phyloP scores from a whole-genome alignment of 2,329 filamentous ascomycete genomes.

The Clonostachys chloroleuca region DNA sequence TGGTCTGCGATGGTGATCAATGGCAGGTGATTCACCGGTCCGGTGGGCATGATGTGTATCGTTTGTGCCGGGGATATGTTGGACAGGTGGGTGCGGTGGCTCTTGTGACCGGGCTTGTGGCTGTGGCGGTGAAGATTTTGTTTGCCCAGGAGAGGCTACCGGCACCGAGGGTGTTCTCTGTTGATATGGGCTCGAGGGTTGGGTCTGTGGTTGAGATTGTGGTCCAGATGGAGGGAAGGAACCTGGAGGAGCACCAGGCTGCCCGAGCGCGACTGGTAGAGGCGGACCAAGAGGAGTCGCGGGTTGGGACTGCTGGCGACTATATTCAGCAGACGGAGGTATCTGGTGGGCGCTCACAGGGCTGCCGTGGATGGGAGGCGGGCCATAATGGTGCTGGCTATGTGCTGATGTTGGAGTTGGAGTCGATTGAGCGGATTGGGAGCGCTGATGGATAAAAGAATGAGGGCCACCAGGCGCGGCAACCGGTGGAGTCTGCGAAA shows the following conservation, averaged over 20 bases:
- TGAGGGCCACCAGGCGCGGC: constrained; percentile 32
- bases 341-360: constrained; percentile 39
- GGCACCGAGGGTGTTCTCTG: constrained; percentile 32
- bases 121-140: constrained; percentile 24
- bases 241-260: constrained; percentile 29
- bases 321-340: constrained; percentile 33
- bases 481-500: constrained; percentile 46
- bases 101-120: constrained; percentile 16
- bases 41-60: constrained; percentile 34
- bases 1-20: constrained; percentile 1
- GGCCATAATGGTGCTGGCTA: constrained; percentile 49
- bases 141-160: constrained; percentile 16
- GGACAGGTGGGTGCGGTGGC: constrained; percentile 26
- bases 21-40: constrained; percentile 5
- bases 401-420: constrained; percentile 60
- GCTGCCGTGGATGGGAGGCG: constrained; percentile 47
- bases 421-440: constrained; percentile 54
- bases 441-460: constrained; percentile 39
- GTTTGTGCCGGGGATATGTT: constrained; percentile 34
- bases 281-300: constrained; percentile 49
- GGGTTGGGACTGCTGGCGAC: constrained; percentile 48
- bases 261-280: constrained; percentile 33
- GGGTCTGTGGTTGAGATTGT: constrained; percentile 34
- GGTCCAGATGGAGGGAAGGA: constrained; percentile 9
- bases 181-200: constrained; percentile 56